Percentiles rank a stretch among this genome's conserved stretches.
phyloP scores from a whole-genome alignment of 2,329 filamentous ascomycete species.

The Fusarium sp. region DNA sequence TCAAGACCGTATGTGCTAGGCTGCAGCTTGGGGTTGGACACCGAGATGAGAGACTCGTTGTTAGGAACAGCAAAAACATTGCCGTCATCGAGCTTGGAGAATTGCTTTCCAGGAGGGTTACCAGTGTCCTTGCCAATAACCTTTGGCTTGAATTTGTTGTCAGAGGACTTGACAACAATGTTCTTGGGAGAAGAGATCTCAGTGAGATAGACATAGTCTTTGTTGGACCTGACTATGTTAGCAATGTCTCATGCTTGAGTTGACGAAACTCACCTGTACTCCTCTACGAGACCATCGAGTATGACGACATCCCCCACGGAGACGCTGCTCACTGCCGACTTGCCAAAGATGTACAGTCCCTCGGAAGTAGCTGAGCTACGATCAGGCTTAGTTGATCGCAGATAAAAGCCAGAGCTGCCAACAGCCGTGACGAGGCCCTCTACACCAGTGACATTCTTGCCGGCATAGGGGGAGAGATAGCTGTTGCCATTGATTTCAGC shows the following conservation, averaged over 20 bases:
- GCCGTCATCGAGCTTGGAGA: conserved; percentile 69
- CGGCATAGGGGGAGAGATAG: conserved; percentile 69
- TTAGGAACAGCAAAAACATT: conserved; percentile 73
- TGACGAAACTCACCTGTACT: conserved; percentile 56
- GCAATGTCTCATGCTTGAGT: neutral
- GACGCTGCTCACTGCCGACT: conserved; percentile 59
- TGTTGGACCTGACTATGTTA: conserved; percentile 54
- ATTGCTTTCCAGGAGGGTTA: conserved; percentile 69
- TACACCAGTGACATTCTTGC: conserved; percentile 65
- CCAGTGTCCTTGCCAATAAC: conserved; percentile 67
- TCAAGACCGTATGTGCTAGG: conserved; percentile 72
- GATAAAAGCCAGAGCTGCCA: conserved; percentile 68
- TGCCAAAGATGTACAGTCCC: conserved; percentile 71
- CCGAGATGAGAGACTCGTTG: conserved; percentile 65
- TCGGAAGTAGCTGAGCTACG: conserved; percentile 67
- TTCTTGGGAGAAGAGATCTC: conserved; percentile 67
- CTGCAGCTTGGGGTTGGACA: conserved; percentile 67
- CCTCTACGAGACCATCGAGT: conserved; percentile 67
- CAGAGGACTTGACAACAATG: conserved; percentile 61
- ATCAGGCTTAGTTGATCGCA: conserved; percentile 68
- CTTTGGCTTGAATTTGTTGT: conserved; percentile 64
- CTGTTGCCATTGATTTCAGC: conserved; percentile 72
- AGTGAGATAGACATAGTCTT: conserved; percentile 69
- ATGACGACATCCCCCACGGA: conserved; percentile 70
- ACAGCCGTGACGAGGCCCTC: conserved; percentile 73